A percentile compares a stretch with the other conserved stretches of the same genome.
phyloP scores from a whole-genome alignment of 2,329 filamentous ascomycete species.

The Byssoonygena ceratinophila region DNA sequence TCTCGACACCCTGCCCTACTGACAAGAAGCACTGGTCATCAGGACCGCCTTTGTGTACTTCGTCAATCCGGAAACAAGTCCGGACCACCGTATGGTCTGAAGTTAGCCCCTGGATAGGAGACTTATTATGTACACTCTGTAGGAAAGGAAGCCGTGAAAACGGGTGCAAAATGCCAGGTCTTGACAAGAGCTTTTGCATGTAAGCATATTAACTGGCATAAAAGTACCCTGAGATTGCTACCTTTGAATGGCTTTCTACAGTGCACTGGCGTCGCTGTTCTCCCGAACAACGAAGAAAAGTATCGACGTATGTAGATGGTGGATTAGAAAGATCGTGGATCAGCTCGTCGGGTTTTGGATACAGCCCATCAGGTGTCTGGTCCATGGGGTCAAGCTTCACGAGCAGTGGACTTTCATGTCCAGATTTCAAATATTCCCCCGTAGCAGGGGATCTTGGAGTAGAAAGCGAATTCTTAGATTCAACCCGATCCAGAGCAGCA shows the following conservation, averaged over 20 bases:
- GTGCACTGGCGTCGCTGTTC: not conserved
- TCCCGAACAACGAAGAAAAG: no score
- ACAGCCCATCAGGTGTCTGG: no score
- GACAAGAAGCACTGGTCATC: not conserved
- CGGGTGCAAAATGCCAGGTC: not conserved
- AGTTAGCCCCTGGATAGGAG: constrained; percentile 15
- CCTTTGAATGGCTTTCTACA: not conserved
- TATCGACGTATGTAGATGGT: no score
- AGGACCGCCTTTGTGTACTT: constrained; percentile 1
- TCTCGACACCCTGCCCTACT: not conserved
- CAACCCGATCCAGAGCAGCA: not conserved
- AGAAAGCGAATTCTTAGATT: not conserved
- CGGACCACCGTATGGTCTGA: constrained; percentile 12
- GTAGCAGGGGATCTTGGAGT: not conserved
- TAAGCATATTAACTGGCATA: not conserved
- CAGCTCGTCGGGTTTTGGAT: no score
- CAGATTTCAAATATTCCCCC: not conserved
- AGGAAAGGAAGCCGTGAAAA: constrained; percentile 1
- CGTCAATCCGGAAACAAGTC: constrained; percentile 15
- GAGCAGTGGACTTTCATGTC: not conserved
- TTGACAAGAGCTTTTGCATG: not conserved
- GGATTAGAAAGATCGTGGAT: no score
- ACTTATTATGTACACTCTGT: not conserved
- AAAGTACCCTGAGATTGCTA: not conserved
- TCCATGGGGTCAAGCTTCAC: not conserved